These are phyloP conservation scores for Antarctomyces pellizariae DNA, from an alignment of 495 filamentous ascomycete species.

Conservation along the genomic window DNA sequence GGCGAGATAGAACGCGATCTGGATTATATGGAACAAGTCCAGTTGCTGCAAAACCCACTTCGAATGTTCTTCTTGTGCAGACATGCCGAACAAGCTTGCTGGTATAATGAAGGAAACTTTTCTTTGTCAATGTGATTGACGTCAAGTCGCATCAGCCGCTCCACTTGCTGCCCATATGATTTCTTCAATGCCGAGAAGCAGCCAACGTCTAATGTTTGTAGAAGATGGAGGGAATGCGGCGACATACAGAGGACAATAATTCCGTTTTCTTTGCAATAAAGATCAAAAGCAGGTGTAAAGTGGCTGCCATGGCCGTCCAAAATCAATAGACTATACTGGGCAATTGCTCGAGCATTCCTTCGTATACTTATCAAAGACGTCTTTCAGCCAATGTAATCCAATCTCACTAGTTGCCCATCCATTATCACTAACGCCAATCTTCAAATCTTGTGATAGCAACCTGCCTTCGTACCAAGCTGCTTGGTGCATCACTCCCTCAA, in stretches of 20 bases:
- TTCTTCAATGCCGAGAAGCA: conserved; percentile 4
- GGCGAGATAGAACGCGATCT: too few species aligned
- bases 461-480: conserved; percentile 12
- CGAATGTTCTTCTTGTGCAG: too few species aligned
- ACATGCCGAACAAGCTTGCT: too few species aligned
- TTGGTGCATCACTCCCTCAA: conserved; percentile 12
- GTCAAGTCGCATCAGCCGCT: too few species aligned
- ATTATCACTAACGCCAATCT: conserved; percentile 13
- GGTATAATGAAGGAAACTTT: too few species aligned
- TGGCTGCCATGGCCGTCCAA: conserved; percentile 11
- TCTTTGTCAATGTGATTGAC: too few species aligned
- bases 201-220: conserved; percentile 5
- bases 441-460: conserved; percentile 11
- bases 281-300: conserved; percentile 10
- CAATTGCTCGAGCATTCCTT: conserved; percentile 3
- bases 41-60: too few species aligned
- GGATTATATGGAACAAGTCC: too few species aligned
- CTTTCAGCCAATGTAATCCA: conserved; percentile 8
- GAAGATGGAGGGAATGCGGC: conserved; percentile 3
- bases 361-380: conserved; percentile 10
- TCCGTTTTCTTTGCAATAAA: conserved; percentile 10
- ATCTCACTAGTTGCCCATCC: conserved; percentile 15
- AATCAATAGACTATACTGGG: conserved; percentile 13
- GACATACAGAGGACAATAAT: conserved; percentile 12
- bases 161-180: too few species aligned